Evolutionary conservation across 2,329 filamentous ascomycete genomes (phyloP), one percentile per base, ranked within the genome.

Genomic region (Neoascochyta sp.): DNA sequence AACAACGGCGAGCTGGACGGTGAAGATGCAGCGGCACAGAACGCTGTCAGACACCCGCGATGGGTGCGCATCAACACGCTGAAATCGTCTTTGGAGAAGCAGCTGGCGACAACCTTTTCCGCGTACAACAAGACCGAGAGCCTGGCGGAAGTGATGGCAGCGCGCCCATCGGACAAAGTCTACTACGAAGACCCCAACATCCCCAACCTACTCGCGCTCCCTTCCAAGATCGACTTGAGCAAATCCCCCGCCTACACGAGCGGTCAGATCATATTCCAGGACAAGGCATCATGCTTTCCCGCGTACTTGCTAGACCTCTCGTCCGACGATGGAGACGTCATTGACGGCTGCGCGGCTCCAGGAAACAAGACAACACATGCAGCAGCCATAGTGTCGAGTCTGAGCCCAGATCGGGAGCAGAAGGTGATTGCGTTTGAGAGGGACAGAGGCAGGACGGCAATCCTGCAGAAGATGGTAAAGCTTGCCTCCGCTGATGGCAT

Each of bases 321-420:
- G 0, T 67, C 77, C 7, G 69, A 76, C 34, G 76, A 82, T 43
- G 86, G 86, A 14, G 80, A 92, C 52, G 70, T 93, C 7, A 77
- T 96, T n/a, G 92, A 98, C 62, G 86, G 86, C 0, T 96, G 90
- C 58, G 86, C 92, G 0, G 92, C 92, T 1, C 92, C 92, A 2
- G 92, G 92, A 5, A 98, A 98, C 63, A 98, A 98, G 66, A 96
- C 92, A 1, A 96, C 90, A 6, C 92, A 96, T 60, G 66, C 94
- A 25, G 88, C 89, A 1, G 83, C 87, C 2, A 77, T 95, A 4
- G 54, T 92, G 2, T 27, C 68, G 60, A 29, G 66, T 62, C 27
- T 65, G 65, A 57, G 47, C 48, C 30, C 32, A 6, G 36, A 34
- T 7, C 27, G 34, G 9, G 24, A 39, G 9, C 64, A 68, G 27